phyloP scores from a whole-genome alignment of 163 green algal genomes.

The Smithsoniella earleae region DNA sequence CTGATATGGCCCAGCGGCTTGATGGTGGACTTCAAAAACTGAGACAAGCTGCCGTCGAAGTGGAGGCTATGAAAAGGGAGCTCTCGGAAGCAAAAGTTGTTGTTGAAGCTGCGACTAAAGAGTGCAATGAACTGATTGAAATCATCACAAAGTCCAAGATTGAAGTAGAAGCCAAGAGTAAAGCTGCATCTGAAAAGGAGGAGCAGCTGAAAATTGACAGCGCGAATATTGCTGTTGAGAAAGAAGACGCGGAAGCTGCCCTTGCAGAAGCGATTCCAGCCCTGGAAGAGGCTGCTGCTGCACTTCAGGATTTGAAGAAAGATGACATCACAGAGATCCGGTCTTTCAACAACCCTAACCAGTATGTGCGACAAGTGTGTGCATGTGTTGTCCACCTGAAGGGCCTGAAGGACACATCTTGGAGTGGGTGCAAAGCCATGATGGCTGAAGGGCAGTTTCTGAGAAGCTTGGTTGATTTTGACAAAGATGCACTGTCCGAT shows the following conservation, averaged over 20 bases:
- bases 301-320: slow-evolving; percentile 72
- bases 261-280: slow-evolving; percentile 74
- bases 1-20: slow-evolving; percentile 54
- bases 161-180: slow-evolving; percentile 68
- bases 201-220: slow-evolving; percentile 57
- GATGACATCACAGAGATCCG: slow-evolving; percentile 85
- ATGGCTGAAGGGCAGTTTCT: slow-evolving; percentile 78
- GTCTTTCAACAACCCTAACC: slow-evolving; percentile 78
- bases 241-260: slow-evolving; percentile 70
- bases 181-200: slow-evolving; percentile 60
- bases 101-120: slow-evolving; percentile 63
- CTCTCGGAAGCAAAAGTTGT: slow-evolving; percentile 69
- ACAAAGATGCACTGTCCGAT: slow-evolving; percentile 68
- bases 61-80: slow-evolving; percentile 72
- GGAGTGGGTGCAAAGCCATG: slow-evolving; percentile 75
- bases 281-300: slow-evolving; percentile 66
- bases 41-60: slow-evolving; percentile 67
- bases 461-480: slow-evolving; percentile 67
- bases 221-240: slow-evolving; percentile 56
- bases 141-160: slow-evolving; percentile 62
- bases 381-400: slow-evolving; percentile 79
- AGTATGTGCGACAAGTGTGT: slow-evolving; percentile 75
- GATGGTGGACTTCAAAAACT: slow-evolving; percentile 71
- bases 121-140: slow-evolving; percentile 70
- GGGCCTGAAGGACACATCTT: slow-evolving; percentile 78